Conservation (phyloP, 768 basidiomycete species). For the Holtermannia corniformis region DNA sequence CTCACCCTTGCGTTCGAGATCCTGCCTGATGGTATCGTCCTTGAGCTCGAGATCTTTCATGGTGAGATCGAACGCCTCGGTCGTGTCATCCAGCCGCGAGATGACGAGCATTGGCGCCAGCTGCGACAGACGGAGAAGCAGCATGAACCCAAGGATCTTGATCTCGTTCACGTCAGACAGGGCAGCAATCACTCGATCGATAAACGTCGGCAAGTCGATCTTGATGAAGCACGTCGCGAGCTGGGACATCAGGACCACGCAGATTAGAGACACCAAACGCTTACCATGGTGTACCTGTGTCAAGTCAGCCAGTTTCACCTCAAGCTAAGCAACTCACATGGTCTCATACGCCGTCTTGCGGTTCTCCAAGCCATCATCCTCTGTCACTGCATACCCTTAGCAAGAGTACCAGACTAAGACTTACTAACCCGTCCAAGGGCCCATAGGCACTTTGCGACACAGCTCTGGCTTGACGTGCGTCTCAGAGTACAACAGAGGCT, state of each 20-base stretch:
- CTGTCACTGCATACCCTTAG: conserved; percentile 48
- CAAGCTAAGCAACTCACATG: conserved; percentile 47
- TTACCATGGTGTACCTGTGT: conserved; percentile 59
- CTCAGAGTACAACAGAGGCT: conserved; percentile 78
- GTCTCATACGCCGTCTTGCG: conserved; percentile 97
- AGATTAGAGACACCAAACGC: conserved; percentile 27
- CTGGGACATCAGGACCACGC: conserved; percentile 6
- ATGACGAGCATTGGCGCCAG: conserved; percentile 69
- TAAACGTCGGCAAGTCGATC: conserved; percentile 77
- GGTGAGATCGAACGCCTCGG: conserved; percentile 72
- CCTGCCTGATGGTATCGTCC: conserved; percentile 87
- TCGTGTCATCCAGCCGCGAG: conserved; percentile 40
- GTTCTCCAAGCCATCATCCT: conserved; percentile 92
- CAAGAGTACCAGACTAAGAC: background rate
- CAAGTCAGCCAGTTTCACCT: background rate
- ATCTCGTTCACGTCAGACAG: conserved; percentile 90
- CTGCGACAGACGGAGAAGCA: conserved; percentile 81
- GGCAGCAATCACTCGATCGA: conserved; percentile 68
- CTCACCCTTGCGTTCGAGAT: conserved; percentile 64
- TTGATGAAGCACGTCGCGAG: conserved; percentile 75
- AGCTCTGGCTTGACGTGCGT: conserved; percentile 59
- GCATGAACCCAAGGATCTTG: conserved; percentile 92
- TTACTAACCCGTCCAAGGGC: conserved; percentile 35
- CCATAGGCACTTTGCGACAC: conserved; percentile 33
- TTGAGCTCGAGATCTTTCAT: conserved; percentile 75